Conservation (phyloP, 2,329 filamentous ascomycete species). For the Fulvia fulva region DNA sequence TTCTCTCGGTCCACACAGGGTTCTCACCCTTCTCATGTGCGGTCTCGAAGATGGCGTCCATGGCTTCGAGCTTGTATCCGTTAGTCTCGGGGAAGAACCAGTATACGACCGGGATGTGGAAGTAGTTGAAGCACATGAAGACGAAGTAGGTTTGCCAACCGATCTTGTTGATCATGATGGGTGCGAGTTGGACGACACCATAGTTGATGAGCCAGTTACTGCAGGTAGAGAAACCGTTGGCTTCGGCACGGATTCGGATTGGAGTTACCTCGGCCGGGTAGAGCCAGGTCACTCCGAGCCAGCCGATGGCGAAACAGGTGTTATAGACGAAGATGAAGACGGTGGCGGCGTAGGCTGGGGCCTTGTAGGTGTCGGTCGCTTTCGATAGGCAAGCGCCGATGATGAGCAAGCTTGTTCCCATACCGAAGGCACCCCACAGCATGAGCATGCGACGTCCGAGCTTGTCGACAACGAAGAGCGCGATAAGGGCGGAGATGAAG, state of each 20-base stretch:
- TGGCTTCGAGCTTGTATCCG: conserved; percentile 24
- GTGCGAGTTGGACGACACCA: conserved; percentile 34
- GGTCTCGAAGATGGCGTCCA: conserved; percentile 27
- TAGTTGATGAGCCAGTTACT: conserved; percentile 38
- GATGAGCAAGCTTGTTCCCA: conserved; percentile 26
- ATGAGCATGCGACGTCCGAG: conserved; percentile 48
- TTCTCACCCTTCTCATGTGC: conserved; percentile 30
- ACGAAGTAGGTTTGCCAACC: conserved; percentile 50
- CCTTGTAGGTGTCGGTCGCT: conserved; percentile 7
- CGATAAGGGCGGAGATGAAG: conserved; percentile 23
- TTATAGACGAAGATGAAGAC: conserved; percentile 27
- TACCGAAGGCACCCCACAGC: conserved; percentile 24
- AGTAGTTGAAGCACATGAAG: conserved; percentile 37
- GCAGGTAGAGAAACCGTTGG: conserved; percentile 51
- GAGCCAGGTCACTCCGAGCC: conserved; percentile 34
- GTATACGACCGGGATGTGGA: conserved; percentile 15
- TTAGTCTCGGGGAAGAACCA: conserved; percentile 24
- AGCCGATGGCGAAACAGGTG: conserved; percentile 27
- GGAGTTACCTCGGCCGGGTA: conserved; percentile 37
- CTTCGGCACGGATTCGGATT: conserved; percentile 51
- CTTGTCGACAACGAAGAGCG: conserved; percentile 63
- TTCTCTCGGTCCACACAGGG: conserved; percentile 26
- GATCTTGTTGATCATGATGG: conserved; percentile 45
- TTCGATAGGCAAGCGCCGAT: conserved; percentile 13
- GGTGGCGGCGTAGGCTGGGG: conserved; percentile 26